These are phyloP conservation scores for Blastocystis hominis DNA, from an alignment of 352 stramenopile species.

Conservation along the genomic window DNA sequence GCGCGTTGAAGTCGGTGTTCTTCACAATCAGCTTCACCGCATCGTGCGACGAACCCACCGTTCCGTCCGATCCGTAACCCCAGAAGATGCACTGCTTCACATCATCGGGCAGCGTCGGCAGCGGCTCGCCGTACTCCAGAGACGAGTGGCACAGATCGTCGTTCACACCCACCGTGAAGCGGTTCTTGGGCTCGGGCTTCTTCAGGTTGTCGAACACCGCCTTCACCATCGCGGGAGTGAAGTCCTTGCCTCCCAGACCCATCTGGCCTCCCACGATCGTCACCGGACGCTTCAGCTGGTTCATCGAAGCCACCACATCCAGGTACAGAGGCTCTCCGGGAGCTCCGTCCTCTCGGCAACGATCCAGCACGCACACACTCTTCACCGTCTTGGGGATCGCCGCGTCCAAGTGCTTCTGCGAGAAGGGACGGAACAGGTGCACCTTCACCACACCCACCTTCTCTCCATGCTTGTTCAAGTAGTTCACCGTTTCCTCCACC, in stretches of 20 bases:
- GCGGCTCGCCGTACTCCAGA: conserved; percentile 61
- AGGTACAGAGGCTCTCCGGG: conserved; percentile 67
- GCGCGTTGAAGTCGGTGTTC: conserved; percentile 63
- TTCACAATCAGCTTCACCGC: conserved; percentile 66
- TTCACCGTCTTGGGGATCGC: conserved; percentile 66
- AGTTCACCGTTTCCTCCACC: conserved; percentile 66
- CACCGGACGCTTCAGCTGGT: conserved; percentile 61
- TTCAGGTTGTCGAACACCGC: conserved; percentile 65
- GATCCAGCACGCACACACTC: conserved; percentile 69
- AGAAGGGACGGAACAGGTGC: conserved; percentile 69
- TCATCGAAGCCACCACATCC: conserved; percentile 69
- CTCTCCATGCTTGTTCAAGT: conserved; percentile 68
- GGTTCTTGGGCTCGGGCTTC: conserved; percentile 62
- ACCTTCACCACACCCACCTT: conserved; percentile 72
- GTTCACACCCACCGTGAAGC: conserved; percentile 73
- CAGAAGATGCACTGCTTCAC: conserved; percentile 79
- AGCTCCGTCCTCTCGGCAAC: conserved; percentile 66
- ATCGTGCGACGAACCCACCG: conserved; percentile 65
- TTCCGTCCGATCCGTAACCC: conserved; percentile 72
- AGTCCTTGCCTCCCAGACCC: conserved; percentile 66
- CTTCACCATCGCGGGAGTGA: conserved; percentile 65
- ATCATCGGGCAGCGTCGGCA: conserved; percentile 65
- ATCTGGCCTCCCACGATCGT: conserved; percentile 67
- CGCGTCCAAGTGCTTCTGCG: conserved; percentile 67
- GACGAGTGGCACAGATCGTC: conserved; percentile 66